Percentiles rank a stretch among this genome's conserved stretches.
Evolutionary conservation across 176 grass and related monocot genomes (phyloP).

Genomic region (Lolium multiflorum): DNA sequence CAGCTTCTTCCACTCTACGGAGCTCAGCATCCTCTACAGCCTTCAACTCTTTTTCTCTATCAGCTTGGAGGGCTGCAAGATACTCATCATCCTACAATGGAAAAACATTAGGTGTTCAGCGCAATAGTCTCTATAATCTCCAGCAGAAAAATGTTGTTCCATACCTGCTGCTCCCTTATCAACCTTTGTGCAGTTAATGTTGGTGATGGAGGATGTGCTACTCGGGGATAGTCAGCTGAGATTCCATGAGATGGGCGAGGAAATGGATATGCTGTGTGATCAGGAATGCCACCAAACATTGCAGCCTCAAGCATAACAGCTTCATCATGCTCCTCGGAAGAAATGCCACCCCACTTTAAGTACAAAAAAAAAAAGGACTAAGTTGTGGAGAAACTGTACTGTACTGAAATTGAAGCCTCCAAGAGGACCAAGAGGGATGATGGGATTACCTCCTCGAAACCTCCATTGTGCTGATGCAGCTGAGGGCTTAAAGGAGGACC

Average conservation of each 20-base stretch:
- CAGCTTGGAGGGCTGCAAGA: constrained; percentile 85
- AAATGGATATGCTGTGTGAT: constrained; percentile 71
- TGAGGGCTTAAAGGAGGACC: constrained; percentile 52
- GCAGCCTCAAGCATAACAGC: constrained; percentile 99
- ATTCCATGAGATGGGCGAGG: constrained; percentile 55
- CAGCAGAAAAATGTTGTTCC: not conserved
- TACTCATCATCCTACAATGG: constrained; percentile 85
- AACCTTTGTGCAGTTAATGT: constrained; percentile 78
- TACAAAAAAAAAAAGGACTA: constrained; percentile 29
- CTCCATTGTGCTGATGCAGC: constrained; percentile 40
- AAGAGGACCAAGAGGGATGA: constrained; percentile 14
- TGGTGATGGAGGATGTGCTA: constrained; percentile 68
- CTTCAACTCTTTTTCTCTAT: constrained; percentile 91
- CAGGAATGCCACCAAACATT: constrained; percentile 94
- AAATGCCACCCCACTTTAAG: constrained; percentile 93
- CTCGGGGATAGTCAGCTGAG: constrained; percentile 41
- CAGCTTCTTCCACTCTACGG: constrained; percentile 55
- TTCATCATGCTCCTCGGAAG: constrained; percentile 92
- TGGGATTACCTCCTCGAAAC: constrained; percentile 67
- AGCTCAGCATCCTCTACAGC: constrained; percentile 72
- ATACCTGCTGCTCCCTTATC: constrained; percentile 96
- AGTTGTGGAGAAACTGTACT: constrained; percentile 20
- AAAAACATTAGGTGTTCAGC: constrained; percentile 35
- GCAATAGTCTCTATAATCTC: not conserved
- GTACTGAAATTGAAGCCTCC: constrained; percentile 3